These are phyloP conservation scores for Malassezia pachydermatis DNA, from an alignment of 1,284 basidiomycete genomes.

Conservation along the genomic window DNA sequence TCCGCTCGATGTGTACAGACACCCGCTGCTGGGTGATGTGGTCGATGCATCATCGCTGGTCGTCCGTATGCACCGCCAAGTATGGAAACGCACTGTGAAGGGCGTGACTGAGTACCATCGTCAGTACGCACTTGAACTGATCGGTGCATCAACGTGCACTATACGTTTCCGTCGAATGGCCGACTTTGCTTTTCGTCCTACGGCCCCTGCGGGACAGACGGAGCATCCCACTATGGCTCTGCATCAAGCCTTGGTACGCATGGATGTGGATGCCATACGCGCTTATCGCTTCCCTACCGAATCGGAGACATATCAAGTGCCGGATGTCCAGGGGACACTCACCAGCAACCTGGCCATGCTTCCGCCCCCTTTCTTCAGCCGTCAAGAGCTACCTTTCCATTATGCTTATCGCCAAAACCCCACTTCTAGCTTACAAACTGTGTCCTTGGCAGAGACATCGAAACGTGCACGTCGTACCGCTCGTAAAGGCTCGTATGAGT, in stretches of 20 bases:
- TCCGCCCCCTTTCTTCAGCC: slow-evolving; percentile 38
- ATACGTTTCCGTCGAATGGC: slow-evolving; percentile 62
- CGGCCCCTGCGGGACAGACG: slow-evolving; percentile 4
- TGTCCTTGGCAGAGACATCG: slow-evolving; percentile 7
- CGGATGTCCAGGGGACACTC: neutral
- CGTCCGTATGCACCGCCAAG: slow-evolving; percentile 3
- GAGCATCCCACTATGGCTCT: slow-evolving; percentile 22
- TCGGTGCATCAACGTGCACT: slow-evolving; percentile 69
- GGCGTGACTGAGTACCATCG: neutral
- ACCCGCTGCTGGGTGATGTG: slow-evolving; percentile 16
- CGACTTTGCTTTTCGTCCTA: slow-evolving; percentile 38
- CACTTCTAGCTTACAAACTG: slow-evolving; percentile 24
- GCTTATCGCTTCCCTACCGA: slow-evolving; percentile 22
- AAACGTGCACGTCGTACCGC: slow-evolving; percentile 12
- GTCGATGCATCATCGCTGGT: neutral
- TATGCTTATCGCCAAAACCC: slow-evolving; percentile 31
- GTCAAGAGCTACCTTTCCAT: slow-evolving; percentile 29
- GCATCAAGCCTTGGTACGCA: slow-evolving; percentile 25
- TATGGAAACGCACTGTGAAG: neutral
- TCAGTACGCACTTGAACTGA: slow-evolving; percentile 62
- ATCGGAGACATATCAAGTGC: slow-evolving; percentile 23
- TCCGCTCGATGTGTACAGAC: slow-evolving; percentile 6
- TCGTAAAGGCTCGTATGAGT: slow-evolving; percentile 9
- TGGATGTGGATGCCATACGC: slow-evolving; percentile 30
- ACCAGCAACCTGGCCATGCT: slow-evolving; percentile 31